phyloP scores from a whole-genome alignment of 2,329 filamentous ascomycete genomes.

The Colletotrichum noveboracense region DNA sequence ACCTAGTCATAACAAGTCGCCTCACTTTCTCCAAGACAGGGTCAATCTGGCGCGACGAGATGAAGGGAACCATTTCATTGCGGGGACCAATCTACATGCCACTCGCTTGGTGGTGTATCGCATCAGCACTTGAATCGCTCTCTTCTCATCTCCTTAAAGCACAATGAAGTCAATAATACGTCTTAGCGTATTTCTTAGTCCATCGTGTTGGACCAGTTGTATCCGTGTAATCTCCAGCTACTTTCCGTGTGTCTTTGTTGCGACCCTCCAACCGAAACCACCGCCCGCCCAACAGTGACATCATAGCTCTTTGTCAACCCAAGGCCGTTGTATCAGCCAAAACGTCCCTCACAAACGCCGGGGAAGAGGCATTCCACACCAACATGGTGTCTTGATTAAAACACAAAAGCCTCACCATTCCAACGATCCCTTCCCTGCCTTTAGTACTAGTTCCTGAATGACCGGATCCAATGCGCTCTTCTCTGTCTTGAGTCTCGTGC shows the following conservation, averaged over 20 bases:
- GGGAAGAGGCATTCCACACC: not conserved
- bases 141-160: not conserved
- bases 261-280: not conserved
- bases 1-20: not conserved
- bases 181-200: not conserved
- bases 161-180: not conserved
- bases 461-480: constrained; percentile 36
- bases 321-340: not conserved
- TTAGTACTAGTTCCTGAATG: constrained; percentile 34
- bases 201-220: not conserved
- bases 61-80: not conserved
- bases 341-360: not conserved
- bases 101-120: not conserved
- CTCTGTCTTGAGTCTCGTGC: constrained; percentile 49
- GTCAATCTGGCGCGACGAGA: not conserved
- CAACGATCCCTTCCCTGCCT: constrained; percentile 30
- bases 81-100: not conserved
- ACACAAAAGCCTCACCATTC: constrained; percentile 35
- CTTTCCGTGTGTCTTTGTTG: not conserved
- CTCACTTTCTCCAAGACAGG: not conserved
- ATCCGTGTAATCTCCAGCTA: not conserved
- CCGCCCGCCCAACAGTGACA: not conserved
- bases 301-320: not conserved
- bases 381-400: not conserved
- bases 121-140: not conserved